Evolutionary conservation across 2,329 filamentous ascomycete genomes (phyloP), one percentile per base, ranked within the genome.

Genomic region (Thelonectria blattea): DNA sequence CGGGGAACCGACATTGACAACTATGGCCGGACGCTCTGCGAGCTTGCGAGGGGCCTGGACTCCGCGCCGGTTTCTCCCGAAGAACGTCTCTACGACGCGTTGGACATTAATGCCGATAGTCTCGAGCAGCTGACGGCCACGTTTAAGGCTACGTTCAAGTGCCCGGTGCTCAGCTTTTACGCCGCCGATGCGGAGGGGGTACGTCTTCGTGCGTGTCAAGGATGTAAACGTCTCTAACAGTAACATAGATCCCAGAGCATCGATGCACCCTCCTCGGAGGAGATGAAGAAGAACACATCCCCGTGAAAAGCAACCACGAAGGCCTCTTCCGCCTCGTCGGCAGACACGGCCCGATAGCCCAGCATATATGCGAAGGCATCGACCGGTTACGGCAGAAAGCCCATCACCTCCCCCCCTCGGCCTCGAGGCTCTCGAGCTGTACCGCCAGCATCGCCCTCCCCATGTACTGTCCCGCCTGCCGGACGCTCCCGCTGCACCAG

Each of bases 401-500:
- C 2, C 41, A 43, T 20, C 9, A 41, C 41, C 10, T 22, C 14
- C 42, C 27, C 6, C 7, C 43, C 3, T 37, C 42, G 1, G 2
- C 42, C 8, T 34, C 22, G 3, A 3, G 22, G 22, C 22, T 24
- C 22, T 30, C 7, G 3, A 54, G 17, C 3, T 32, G 37, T 17
- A 39, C 20, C 30, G 17, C 52, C 12, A n/a, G 22, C 5, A 46
- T 34, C 10, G 15, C 41, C 27, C 12, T 55, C 11, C 45, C 52
- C 7, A 30, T 49, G 3, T 24, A 55, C 17, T 55, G 52, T n/a
- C 52, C 52, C 14, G 52, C 24, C 9, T 55, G 52, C 17, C 52
- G 43, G 17, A 34, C 22, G 9, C 10, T 55, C 8, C 37, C 43
- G 2, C 32, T 17, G 22, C 42, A 55, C 4, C 17, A 22, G 6